Evolutionary conservation across 2,329 filamentous ascomycete genomes (phyloP), one percentile per base, ranked within the genome.

Genomic region (Tetracladium maxilliforme): DNA sequence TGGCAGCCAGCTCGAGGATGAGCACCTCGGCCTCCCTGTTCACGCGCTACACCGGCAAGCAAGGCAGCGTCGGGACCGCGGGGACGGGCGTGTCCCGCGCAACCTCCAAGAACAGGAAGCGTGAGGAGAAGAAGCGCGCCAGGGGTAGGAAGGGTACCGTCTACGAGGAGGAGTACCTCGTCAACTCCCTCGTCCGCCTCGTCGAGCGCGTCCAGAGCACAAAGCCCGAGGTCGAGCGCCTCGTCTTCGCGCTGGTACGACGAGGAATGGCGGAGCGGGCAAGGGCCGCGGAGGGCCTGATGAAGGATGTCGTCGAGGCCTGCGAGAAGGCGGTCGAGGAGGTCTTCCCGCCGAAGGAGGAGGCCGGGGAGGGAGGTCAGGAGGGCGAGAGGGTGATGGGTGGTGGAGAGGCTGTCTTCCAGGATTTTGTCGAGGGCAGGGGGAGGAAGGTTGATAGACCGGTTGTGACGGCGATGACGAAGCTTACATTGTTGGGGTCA

Each of bases 91-190:
- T 78, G 3, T 80, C 73, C 24, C 67, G 84, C 9, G 78, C 78
- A 30, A 93, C 83, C 20, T 79, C 71, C 43, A 92, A 90, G 60
- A 94, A 92, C 44, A 72, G 84, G 26, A 64, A 77, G 14, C 66
- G 84, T 12, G 90, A 98, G 51, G 90, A 98, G 59, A 73, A 92
- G 48, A 98, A 98, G 64, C 72, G 87, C 10, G 90, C 90, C 1
- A 63, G 83, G 6, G 90, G 90, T 14, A 87, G 93, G 48, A 95
- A 95, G 58, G 90, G 90, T 8, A 93, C 82, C 10, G 81, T 98
- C 5, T 98, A 98, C 49, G 90, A 98, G 49, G 87, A 95, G 45
- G 90, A 95, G 50, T 98, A 98, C 48, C 67, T 98, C 5, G 75
- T 93, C 30, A 90, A 86, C 47, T 87, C 77, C 37, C 73, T 95